A percentile compares a stretch with the other conserved stretches of the same genome.
Evolutionary conservation across 1,284 basidiomycete genomes (phyloP).

Genomic region (Fomitopsis schrenkii): DNA sequence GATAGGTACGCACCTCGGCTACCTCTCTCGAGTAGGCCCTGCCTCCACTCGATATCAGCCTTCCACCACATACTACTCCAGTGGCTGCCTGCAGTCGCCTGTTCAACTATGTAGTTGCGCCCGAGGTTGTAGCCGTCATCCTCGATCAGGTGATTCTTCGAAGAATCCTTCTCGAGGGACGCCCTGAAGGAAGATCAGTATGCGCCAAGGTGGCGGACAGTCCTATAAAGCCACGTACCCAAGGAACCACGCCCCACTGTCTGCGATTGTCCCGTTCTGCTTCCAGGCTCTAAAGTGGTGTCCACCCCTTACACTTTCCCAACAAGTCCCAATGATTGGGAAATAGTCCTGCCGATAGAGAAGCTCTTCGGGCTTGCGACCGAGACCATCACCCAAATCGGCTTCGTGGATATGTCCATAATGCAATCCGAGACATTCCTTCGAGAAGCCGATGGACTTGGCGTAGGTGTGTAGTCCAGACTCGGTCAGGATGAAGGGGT

Average conservation of each 20-base stretch:
- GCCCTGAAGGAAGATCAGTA: conserved; percentile 36
- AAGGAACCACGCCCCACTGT: conserved; percentile 45
- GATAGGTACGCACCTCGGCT: conserved; percentile 45
- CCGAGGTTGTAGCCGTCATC: conserved; percentile 76
- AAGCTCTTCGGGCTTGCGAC: conserved; percentile 36
- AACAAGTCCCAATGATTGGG: conserved; percentile 41
- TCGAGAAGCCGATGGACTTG: conserved; percentile 66
- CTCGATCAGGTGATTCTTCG: conserved; percentile 66
- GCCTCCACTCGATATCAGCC: conserved; percentile 69
- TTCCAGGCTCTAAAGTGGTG: conserved; percentile 46
- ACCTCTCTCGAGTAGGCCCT: conserved; percentile 62
- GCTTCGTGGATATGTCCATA: conserved; percentile 40
- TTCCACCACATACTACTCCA: conserved; percentile 66
- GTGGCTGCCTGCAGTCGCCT: conserved; percentile 54
- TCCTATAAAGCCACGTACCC: conserved; percentile 27
- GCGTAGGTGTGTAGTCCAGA: conserved; percentile 36
- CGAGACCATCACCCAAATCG: conserved; percentile 42
- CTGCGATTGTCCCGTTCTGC: conserved; percentile 40
- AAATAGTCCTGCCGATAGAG: conserved; percentile 41
- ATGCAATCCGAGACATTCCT: conserved; percentile 44
- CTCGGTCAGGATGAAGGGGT: conserved; percentile 39
- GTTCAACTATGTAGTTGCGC: conserved; percentile 67
- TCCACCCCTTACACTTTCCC: conserved; percentile 44
- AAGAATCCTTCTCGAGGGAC: conserved; percentile 71
- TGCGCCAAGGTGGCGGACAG: too few species aligned